phyloP scores from a whole-genome alignment of 2,329 filamentous ascomycete species.

The Biscogniauxia sp. region DNA sequence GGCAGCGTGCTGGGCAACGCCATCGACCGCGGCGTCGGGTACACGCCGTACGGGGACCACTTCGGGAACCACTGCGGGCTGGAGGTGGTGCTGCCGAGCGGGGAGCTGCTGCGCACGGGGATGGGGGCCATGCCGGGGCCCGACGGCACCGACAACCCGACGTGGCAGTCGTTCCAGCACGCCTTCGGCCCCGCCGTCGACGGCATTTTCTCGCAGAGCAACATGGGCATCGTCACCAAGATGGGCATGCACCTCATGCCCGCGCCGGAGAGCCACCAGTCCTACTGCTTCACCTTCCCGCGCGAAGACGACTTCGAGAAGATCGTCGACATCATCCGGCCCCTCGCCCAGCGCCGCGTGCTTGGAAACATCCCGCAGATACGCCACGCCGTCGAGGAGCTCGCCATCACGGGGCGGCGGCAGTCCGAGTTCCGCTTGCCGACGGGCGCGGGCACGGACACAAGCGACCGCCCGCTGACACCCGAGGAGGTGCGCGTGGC shows the following conservation, averaged over 20 bases:
- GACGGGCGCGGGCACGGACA: conserved; percentile 16
- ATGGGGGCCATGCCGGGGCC: conserved; percentile 44
- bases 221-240: conserved; percentile 52
- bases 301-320: conserved; percentile 23
- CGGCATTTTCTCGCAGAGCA: conserved; percentile 51
- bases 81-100: conserved; percentile 45
- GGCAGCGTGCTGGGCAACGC: conserved; percentile 46
- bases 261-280: conserved; percentile 32
- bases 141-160: conserved; percentile 36
- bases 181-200: conserved; percentile 40
- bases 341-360: conserved; percentile 37
- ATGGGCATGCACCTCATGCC: conserved; percentile 48
- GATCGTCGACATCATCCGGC: not conserved
- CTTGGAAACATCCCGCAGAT: conserved; percentile 48
- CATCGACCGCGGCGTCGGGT: conserved; percentile 45
- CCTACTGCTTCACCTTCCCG: conserved; percentile 40
- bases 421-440: conserved; percentile 31
- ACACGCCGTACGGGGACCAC: conserved; percentile 43
- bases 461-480: conserved; percentile 26
- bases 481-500: conserved; percentile 30
- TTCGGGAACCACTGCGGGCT: conserved; percentile 35
- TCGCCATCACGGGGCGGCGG: conserved; percentile 40
- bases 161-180: conserved; percentile 38
- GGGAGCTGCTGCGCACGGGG: conserved; percentile 44
- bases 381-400: conserved; percentile 43